Conservation (phyloP, 2,329 filamentous ascomycete genomes). For the Endoconidiophora polonica region DNA sequence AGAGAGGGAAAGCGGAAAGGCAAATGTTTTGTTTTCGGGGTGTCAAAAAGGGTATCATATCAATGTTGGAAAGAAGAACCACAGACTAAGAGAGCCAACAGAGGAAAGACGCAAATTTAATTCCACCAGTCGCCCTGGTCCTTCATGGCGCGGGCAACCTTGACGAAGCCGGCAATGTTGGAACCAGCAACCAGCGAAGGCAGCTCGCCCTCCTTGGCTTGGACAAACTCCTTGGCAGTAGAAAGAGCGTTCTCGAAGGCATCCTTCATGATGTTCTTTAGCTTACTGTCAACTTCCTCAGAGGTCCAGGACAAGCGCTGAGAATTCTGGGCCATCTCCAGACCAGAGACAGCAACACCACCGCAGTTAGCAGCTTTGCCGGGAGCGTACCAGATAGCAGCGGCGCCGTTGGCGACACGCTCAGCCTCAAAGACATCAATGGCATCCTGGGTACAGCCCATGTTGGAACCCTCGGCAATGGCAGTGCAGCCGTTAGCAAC, state of each 20-base stretch:
- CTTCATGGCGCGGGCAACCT: constrained; percentile 87
- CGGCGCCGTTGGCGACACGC: constrained; percentile 49
- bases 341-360: constrained; percentile 88
- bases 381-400: constrained; percentile 84
- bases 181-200: constrained; percentile 82
- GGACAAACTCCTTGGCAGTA: constrained; percentile 80
- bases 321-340: constrained; percentile 99
- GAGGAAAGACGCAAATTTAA: constrained; percentile 6
- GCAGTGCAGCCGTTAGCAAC: constrained; percentile 62
- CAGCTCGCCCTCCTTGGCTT: constrained; percentile 61
- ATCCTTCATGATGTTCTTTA: constrained; percentile 88
- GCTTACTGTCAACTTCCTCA: constrained; percentile 80
- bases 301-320: constrained; percentile 67
- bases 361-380: constrained; percentile 96
- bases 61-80: neutral
- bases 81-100: too few relatives aligned
- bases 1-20: too few relatives aligned
- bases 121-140: constrained; percentile 91
- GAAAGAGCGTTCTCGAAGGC: constrained; percentile 80
- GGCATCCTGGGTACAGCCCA: constrained; percentile 93
- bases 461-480: constrained; percentile 95
- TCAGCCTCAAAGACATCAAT: constrained; percentile 82
- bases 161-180: constrained; percentile 96
- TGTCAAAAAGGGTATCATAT: constrained; percentile 3
- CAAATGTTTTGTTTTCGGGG: neutral